Conservation (phyloP, 306 rosid species). For the Alnus rubra region DNA sequence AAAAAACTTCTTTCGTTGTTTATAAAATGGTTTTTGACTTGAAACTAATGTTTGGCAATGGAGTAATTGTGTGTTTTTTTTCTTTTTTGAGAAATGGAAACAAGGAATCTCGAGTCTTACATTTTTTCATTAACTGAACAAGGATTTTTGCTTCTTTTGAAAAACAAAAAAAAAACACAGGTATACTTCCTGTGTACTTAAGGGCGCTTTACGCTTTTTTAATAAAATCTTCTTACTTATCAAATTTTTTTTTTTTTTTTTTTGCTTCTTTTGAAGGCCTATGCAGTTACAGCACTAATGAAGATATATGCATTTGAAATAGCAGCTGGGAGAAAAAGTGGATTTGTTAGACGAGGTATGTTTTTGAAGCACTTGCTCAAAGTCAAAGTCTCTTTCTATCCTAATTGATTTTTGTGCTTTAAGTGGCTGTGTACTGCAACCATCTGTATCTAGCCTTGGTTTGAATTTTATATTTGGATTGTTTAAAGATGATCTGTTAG, state of each 20-base stretch:
- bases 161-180: conserved; percentile 1
- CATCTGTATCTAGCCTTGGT: not conserved
- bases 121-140: not conserved
- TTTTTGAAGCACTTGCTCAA: conserved; percentile 7
- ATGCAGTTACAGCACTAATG: conserved; percentile 84
- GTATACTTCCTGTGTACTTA: too few species aligned
- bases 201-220: too few species aligned
- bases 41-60: not conserved
- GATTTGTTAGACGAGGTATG: conserved; percentile 88
- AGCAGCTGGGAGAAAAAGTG: conserved; percentile 69
- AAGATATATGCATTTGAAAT: conserved; percentile 85
- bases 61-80: not conserved
- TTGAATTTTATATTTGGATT: not conserved
- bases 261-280: conserved; percentile 63
- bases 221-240: too few species aligned
- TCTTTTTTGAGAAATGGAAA: not conserved
- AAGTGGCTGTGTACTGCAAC: conserved; percentile 13
- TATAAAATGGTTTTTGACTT: not conserved
- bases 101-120: not conserved
- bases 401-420: conserved; percentile 9
- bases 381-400: conserved; percentile 13
- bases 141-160: conserved; percentile 40
- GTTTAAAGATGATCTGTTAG: not conserved
- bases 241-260: too few species aligned
- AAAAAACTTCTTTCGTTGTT: not conserved